Percentiles rank a stretch among this genome's conserved stretches.
Conservation (phyloP, 1,284 basidiomycete species). For the Ustilago hordei region DNA sequence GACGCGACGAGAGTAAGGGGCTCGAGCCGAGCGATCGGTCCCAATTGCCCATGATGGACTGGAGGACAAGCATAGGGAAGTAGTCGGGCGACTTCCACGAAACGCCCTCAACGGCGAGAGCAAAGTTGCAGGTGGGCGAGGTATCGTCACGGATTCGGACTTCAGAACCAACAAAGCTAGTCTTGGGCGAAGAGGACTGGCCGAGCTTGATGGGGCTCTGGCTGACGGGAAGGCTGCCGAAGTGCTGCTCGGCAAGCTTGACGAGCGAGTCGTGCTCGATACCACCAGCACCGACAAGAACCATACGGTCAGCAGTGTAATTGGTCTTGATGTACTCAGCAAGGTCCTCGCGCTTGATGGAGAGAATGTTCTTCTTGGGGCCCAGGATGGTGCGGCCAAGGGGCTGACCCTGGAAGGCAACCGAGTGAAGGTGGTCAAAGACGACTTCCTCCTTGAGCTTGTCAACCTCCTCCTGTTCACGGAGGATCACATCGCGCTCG, state of each 20-base stretch:
- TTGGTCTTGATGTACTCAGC: conserved; percentile 93
- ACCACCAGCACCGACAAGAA: conserved; percentile 95
- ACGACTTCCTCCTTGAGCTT: conserved; percentile 99
- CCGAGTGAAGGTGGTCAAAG: conserved; percentile 95
- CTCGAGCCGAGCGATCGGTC: conserved; percentile 94
- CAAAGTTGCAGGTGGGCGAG: conserved; percentile 87
- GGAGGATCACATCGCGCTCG: conserved; percentile 94
- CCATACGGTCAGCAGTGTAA: conserved; percentile 99
- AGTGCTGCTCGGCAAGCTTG: conserved; percentile 93
- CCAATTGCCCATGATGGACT: conserved; percentile 99
- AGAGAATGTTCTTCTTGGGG: conserved; percentile 94
- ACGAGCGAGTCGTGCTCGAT: conserved; percentile 93
- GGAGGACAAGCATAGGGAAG: conserved; percentile 99
- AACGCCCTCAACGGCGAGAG: conserved; percentile 97
- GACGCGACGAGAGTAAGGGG: conserved; percentile 86
- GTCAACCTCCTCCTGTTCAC: conserved; percentile 99
- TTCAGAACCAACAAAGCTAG: conserved; percentile 91
- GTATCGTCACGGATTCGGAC: conserved; percentile 96
- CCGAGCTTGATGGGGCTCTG: conserved; percentile 89
- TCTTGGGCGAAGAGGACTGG: conserved; percentile 72
- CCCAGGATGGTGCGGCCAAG: conserved; percentile 98
- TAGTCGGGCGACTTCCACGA: conserved; percentile 98
- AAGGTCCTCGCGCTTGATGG: conserved; percentile 92
- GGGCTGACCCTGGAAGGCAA: conserved; percentile 95
- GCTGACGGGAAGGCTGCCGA: conserved; percentile 88